These are phyloP conservation scores for Alopecurus myosuroides DNA, from an alignment of 176 grass and related monocot species.

Conservation along the genomic window DNA sequence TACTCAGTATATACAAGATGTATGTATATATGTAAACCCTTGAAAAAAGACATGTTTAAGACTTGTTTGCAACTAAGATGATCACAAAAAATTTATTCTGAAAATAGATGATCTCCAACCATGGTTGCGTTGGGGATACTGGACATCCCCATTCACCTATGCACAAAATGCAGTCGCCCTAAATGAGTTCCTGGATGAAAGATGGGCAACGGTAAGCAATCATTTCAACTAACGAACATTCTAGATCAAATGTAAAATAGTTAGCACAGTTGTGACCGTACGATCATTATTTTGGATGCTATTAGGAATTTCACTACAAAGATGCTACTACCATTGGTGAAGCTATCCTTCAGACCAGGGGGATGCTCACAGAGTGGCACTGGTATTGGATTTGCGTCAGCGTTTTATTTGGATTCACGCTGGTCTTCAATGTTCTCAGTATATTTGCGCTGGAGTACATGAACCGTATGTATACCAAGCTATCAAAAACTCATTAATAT, in stretches of 20 bases:
- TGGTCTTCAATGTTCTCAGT: constrained; percentile 64
- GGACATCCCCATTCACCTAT: constrained; percentile 48
- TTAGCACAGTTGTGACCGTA: background rate
- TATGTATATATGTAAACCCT: background rate
- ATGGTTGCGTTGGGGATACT: constrained; percentile 55
- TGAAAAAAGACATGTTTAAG: background rate
- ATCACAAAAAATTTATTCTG: too few species aligned
- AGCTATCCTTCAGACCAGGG: constrained; percentile 55
- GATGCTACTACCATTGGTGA: constrained; percentile 42
- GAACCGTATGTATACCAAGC: constrained; percentile 36
- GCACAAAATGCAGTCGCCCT: constrained; percentile 39
- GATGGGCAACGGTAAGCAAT: constrained; percentile 64
- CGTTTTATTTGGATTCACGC: constrained; percentile 42
- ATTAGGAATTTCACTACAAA: constrained; percentile 45
- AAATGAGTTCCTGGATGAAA: constrained; percentile 58
- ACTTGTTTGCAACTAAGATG: background rate
- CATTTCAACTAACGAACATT: background rate
- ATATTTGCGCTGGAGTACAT: constrained; percentile 51
- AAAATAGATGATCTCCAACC: constrained; percentile 46
- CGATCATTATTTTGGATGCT: background rate
- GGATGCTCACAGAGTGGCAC: constrained; percentile 45
- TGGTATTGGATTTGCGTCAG: constrained; percentile 76
- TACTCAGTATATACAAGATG: background rate
- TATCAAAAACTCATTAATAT: background rate
- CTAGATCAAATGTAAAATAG: background rate